A percentile compares a stretch with the other conserved stretches of the same genome.
Conservation (phyloP, 176 grass and related monocot species). For the Tillandsia leiboldiana region DNA sequence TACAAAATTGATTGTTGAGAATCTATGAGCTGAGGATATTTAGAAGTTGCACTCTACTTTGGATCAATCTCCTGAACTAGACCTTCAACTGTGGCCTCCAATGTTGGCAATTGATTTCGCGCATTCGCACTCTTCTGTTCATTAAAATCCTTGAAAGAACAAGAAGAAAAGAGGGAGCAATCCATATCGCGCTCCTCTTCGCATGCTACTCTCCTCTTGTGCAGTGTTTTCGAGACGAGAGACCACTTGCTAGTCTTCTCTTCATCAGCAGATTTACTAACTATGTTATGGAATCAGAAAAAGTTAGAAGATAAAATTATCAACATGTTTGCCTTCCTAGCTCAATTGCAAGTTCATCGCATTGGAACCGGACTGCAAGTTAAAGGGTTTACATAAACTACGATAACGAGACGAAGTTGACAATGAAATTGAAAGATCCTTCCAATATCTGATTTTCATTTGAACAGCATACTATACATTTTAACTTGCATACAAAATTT, state of each 20-base stretch:
- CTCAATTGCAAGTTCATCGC: too few species aligned
- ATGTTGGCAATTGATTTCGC: conserved; percentile 1
- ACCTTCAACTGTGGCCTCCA: conserved; percentile 3
- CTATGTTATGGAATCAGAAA: too few species aligned
- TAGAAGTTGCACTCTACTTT: conserved; percentile 5
- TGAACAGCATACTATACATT: not conserved
- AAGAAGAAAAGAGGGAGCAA: not conserved
- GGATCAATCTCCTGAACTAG: conserved; percentile 7
- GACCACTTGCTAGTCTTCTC: too few species aligned
- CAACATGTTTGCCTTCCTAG: too few species aligned
- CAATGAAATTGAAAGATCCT: not conserved
- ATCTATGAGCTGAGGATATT: conserved; percentile 10
- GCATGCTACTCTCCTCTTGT: conserved; percentile 3
- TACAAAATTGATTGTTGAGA: not conserved
- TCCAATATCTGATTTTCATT: not conserved
- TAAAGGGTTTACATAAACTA: not conserved
- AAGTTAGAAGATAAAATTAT: too few species aligned
- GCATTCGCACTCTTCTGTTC: not conserved
- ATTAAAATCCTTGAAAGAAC: not conserved
- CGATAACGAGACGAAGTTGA: not conserved
- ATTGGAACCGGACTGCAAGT: not conserved
- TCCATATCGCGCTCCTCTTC: not conserved
- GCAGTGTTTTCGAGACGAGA: not conserved
- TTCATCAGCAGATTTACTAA: too few species aligned
- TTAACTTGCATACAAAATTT: not conserved